Base-by-base conservation (phyloP, 2,329 filamentous ascomycete species). In the Ophiostoma angusticollis region DNA sequence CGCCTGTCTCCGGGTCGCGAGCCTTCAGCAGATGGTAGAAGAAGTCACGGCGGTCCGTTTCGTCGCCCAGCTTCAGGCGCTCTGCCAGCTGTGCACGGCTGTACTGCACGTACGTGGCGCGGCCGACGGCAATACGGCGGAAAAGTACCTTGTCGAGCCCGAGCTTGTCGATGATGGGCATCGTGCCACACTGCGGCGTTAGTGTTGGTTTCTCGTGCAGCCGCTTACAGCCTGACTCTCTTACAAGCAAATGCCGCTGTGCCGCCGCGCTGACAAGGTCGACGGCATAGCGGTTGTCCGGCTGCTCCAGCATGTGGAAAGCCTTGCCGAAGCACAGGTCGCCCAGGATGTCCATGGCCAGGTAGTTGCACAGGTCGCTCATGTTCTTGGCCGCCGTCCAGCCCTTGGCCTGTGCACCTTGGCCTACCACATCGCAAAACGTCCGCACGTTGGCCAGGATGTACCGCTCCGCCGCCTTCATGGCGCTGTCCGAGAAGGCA, bases 21-120 rank as follows among this genome's bases (percentile, higher is more conserved):
- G 80, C 79, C 51, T 77, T 78, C 43, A 84, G 68, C 9, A 85
- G 67, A 55, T 84, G 77, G 58, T 82, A 78, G 61, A 84, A 84
- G 62, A 84, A 84, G 53, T 84, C 80, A 41, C 78, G 74, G 24
- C 79, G 77, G 49, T 74, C 76, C 34, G 70, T 76, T 47, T 72
- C 74, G 47, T 75, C 74, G 21, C 77, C 77, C 19, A 79, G 61
- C 44, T 75, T 73, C 35, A 77, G 80, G 18, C 79, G 70, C 50
- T 82, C 73, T 12, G 68, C 68, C 29, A 81, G 67, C 57, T 83
- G 79, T 2, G 65, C 62, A 35, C 78, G 75, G 56, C 75, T 80
- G 59, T 83, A 83, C 37, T 69, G 67, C 69, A 84, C 80, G 54
- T 84, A 84, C 43, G 72, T 68, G 53, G 72, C 78, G 3, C 80